Evolutionary conservation across 768 basidiomycete species (phyloP).

Genomic region (Boletus sensibilis): DNA sequence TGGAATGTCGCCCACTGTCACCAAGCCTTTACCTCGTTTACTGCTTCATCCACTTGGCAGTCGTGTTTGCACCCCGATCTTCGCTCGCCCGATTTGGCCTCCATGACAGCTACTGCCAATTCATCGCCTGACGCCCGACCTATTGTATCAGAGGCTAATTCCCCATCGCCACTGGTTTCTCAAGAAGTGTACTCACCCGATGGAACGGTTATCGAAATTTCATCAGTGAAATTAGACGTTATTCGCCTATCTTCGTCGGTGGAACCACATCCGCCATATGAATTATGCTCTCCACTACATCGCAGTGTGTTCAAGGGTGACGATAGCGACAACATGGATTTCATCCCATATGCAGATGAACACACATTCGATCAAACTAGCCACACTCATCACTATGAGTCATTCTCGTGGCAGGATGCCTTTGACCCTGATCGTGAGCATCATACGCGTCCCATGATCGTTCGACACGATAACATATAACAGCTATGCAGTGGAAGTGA

Average conservation of each 20-base stretch:
- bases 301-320: constrained; percentile 55
- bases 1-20: constrained; percentile 21
- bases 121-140: background rate
- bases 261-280: constrained; percentile 45
- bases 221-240: constrained; percentile 15
- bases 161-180: background rate
- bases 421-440: constrained; percentile 43
- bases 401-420: constrained; percentile 51
- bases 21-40: constrained; percentile 13
- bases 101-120: background rate
- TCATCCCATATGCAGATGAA: constrained; percentile 65
- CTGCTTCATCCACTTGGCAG: constrained; percentile 17
- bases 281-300: constrained; percentile 51
- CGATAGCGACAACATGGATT: constrained; percentile 55
- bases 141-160: background rate
- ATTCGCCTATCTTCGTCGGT: constrained; percentile 11
- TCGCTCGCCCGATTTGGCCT: constrained; percentile 1
- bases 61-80: constrained; percentile 12
- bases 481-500: constrained; percentile 43
- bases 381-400: constrained; percentile 43
- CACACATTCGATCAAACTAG: constrained; percentile 42
- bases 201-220: constrained; percentile 9
- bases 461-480: constrained; percentile 23
- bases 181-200: constrained; percentile 18
- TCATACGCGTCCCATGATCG: background rate